Conservation (phyloP, 306 rosid species). For the Begonia peltatifolia region DNA sequence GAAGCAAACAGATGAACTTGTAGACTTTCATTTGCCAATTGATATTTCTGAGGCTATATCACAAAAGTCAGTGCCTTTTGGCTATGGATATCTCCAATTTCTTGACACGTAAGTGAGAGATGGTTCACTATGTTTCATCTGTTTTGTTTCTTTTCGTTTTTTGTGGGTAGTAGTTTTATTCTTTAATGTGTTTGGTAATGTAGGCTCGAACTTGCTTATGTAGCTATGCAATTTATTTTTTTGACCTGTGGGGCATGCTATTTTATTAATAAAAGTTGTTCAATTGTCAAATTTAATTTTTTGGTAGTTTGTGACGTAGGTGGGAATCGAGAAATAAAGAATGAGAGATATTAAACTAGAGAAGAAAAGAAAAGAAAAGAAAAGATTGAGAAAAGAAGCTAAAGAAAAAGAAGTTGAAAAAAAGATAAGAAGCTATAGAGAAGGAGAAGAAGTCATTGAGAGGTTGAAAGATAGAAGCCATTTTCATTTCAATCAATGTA, state of each 20-base stretch:
- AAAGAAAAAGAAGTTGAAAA: too few species aligned
- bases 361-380: background rate
- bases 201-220: background rate
- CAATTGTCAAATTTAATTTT: too few species aligned
- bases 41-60: conserved; percentile 49
- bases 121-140: conserved; percentile 3
- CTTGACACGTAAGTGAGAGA: conserved; percentile 64
- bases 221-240: background rate
- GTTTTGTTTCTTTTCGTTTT: background rate
- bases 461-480: too few species aligned
- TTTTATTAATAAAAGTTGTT: too few species aligned
- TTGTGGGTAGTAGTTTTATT: too few species aligned
- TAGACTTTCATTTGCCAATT: conserved; percentile 61
- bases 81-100: conserved; percentile 81
- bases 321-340: background rate
- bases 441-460: too few species aligned
- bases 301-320: background rate
- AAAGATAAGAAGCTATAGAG: too few species aligned
- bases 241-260: background rate
- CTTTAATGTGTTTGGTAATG: background rate
- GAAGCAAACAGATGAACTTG: conserved; percentile 64
- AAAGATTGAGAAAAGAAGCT: background rate
- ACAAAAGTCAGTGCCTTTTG: conserved; percentile 69
- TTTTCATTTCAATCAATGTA: too few species aligned
- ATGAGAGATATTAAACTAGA: background rate